Conservation (phyloP, 1,284 basidiomycete genomes). For the Pisolithus thermaeus region DNA sequence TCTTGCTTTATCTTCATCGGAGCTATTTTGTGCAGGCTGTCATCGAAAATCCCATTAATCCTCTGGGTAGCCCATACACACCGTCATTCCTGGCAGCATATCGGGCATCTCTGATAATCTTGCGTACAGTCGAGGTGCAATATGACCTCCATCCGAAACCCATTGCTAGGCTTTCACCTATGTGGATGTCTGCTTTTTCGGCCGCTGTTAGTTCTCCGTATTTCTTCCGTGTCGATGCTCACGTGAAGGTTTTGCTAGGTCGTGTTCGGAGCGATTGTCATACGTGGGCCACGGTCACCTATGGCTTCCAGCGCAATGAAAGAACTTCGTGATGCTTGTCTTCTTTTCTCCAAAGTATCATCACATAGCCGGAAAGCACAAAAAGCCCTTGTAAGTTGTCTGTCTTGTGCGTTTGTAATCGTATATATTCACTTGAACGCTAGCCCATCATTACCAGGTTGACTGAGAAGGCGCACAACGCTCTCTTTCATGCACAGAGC, state of each 20-base stretch:
- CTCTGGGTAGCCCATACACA: conserved; percentile 52
- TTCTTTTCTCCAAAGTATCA: conserved; percentile 55
- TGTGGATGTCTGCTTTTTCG: conserved; percentile 64
- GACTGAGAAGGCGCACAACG: conserved; percentile 49
- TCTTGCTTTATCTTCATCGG: conserved; percentile 63
- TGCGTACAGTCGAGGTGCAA: conserved; percentile 49
- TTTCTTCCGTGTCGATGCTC: background rate
- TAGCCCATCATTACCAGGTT: conserved; percentile 52
- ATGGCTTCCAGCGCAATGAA: conserved; percentile 53
- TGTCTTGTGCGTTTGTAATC: background rate
- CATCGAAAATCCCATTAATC: conserved; percentile 52
- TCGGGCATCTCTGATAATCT: conserved; percentile 49
- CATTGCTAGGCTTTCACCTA: too few relatives aligned
- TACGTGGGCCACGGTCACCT: conserved; percentile 53
- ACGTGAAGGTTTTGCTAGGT: conserved; percentile 36
- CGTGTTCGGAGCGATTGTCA: conserved; percentile 63
- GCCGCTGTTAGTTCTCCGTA: conserved; percentile 42
- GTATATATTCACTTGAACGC: background rate
- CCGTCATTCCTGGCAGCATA: conserved; percentile 63
- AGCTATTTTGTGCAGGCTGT: conserved; percentile 68
- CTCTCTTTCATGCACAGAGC: conserved; percentile 36
- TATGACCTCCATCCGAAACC: conserved; percentile 48
- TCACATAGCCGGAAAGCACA: conserved; percentile 49
- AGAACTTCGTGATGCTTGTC: conserved; percentile 56
- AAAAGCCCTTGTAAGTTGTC: conserved; percentile 49